Conservation (phyloP, 1,139 yeast genomes). For the Ogataea hybrid region DNA sequence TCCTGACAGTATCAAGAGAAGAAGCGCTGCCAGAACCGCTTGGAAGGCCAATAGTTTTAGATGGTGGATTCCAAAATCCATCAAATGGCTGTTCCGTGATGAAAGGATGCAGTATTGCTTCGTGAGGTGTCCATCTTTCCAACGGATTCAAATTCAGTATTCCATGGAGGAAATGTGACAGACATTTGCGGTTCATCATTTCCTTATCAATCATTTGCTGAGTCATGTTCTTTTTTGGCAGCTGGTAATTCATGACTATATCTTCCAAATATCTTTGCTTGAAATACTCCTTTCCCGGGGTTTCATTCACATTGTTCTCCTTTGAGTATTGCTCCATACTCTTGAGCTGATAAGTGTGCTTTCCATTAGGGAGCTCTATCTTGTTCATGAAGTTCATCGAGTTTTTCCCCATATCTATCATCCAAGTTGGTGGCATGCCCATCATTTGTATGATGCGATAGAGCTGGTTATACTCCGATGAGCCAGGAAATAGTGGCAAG, state of each 20-base stretch:
- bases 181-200: constrained; percentile 64
- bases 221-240: constrained; percentile 74
- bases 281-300: constrained; percentile 83
- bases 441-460: constrained; percentile 78
- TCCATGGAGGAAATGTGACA: constrained; percentile 77
- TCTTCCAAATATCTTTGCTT: constrained; percentile 70
- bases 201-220: constrained; percentile 58
- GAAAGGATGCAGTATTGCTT: constrained; percentile 90
- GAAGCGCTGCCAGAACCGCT: constrained; percentile 10
- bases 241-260: constrained; percentile 68
- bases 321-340: constrained; percentile 57
- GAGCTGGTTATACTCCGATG: constrained; percentile 89
- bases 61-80: constrained; percentile 50
- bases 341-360: constrained; percentile 45
- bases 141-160: constrained; percentile 82
- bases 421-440: constrained; percentile 91
- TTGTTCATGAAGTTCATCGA: constrained; percentile 68
- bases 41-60: constrained; percentile 23
- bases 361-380: constrained; percentile 28
- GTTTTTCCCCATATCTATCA: constrained; percentile 94
- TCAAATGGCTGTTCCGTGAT: constrained; percentile 51
- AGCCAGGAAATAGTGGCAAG: constrained; percentile 91
- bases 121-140: constrained; percentile 96
- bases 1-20: constrained; percentile 8
- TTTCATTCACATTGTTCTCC: constrained; percentile 59